Percentiles rank a stretch among this genome's conserved stretches.
Evolutionary conservation across 768 basidiomycete species (phyloP).

Genomic region (Lentinula lateritia): DNA sequence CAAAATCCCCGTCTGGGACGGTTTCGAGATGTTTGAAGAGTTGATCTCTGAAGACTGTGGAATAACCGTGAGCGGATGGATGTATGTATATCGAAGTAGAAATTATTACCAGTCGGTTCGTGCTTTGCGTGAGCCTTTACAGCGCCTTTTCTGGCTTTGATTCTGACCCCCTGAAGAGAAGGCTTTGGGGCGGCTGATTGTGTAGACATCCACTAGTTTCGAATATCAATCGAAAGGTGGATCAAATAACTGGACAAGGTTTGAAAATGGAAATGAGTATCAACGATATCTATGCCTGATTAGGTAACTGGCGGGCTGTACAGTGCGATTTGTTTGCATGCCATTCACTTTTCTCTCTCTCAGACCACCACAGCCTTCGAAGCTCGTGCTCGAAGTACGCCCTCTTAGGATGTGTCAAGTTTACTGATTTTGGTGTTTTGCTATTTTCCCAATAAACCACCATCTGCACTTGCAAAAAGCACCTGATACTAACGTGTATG

Average conservation of each 20-base stretch:
- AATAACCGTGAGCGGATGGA: slow-evolving; percentile 8
- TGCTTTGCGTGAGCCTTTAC: slow-evolving; percentile 92
- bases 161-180: slow-evolving; percentile 88
- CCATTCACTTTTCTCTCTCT: background rate
- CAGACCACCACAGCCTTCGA: background rate
- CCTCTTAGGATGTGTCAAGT: background rate
- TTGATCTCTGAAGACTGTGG: slow-evolving; percentile 85
- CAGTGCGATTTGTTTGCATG: background rate
- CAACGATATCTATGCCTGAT: background rate
- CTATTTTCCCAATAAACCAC: background rate
- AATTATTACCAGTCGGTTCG: slow-evolving; percentile 65
- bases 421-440: background rate
- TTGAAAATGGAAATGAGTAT: slow-evolving; percentile 10
- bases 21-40: slow-evolving; percentile 89
- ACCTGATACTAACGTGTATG: background rate
- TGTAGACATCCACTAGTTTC: slow-evolving; percentile 85
- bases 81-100: slow-evolving; percentile 2
- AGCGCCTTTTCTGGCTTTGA: slow-evolving; percentile 89
- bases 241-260: slow-evolving; percentile 20
- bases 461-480: background rate
- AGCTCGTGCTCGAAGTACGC: background rate
- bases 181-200: slow-evolving; percentile 79
- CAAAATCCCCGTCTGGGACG: slow-evolving; percentile 75
- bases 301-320: background rate
- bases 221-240: slow-evolving; percentile 14